Evolutionary conservation across 371 early-diverging fungal species (phyloP).

Genomic region (Apophysomyces ossiformis): DNA sequence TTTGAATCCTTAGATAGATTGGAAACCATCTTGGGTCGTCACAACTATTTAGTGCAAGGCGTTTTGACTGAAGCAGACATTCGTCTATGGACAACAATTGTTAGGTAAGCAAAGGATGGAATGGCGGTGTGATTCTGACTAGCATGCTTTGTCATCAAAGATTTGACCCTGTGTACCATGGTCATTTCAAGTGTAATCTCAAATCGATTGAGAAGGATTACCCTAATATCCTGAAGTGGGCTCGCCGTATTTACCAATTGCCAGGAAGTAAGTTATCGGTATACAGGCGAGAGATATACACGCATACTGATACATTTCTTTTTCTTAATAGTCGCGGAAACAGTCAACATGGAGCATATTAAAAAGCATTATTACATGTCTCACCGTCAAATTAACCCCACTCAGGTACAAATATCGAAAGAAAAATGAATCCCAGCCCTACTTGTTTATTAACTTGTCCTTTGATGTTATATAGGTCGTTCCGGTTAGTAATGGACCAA

Average conservation of each 20-base stretch:
- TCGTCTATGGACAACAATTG: slow-evolving; percentile 90
- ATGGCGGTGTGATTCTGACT: no score
- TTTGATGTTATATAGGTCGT: slow-evolving; percentile 50
- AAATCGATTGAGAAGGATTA: slow-evolving; percentile 85
- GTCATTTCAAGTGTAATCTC: slow-evolving; percentile 92
- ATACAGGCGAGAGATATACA: no score
- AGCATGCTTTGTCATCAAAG: slow-evolving; percentile 20
- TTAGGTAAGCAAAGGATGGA: slow-evolving; percentile 55
- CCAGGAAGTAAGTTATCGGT: slow-evolving; percentile 54
- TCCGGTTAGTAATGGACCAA: slow-evolving; percentile 87
- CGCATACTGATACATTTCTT: no score
- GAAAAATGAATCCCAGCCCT: not conserved
- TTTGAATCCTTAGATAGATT: slow-evolving; percentile 84
- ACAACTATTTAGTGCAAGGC: slow-evolving; percentile 77
- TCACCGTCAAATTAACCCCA: slow-evolving; percentile 91
- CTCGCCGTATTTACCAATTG: slow-evolving; percentile 81
- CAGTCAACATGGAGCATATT: slow-evolving; percentile 94
- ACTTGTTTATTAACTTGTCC: not conserved
- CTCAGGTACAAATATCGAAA: slow-evolving; percentile 33
- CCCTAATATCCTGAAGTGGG: slow-evolving; percentile 88
- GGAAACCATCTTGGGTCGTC: slow-evolving; percentile 77
- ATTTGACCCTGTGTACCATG: slow-evolving; percentile 88
- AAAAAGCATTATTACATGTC: slow-evolving; percentile 92
- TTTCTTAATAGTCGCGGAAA: slow-evolving; percentile 56
- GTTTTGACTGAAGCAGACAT: slow-evolving; percentile 92